phyloP scores from a whole-genome alignment of 805 yeast genomes.

The Saccharomycopsis guyanensis region DNA sequence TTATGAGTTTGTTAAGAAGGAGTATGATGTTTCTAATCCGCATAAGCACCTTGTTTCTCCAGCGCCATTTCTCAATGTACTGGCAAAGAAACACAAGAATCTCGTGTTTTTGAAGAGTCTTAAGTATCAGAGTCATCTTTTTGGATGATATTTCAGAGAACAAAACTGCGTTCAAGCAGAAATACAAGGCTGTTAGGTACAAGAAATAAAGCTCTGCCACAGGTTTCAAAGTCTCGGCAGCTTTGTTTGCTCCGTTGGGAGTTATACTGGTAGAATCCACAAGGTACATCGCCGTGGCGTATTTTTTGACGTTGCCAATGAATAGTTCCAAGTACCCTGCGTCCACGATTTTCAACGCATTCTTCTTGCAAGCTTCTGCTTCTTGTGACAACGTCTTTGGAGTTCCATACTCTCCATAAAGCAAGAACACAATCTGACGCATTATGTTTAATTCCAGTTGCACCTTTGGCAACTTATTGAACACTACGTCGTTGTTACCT shows the following conservation, averaged over 20 bases:
- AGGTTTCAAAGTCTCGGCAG: slow-evolving; percentile 9
- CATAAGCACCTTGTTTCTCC: slow-evolving; percentile 38
- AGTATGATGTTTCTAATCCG: slow-evolving; percentile 50
- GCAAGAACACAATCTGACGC: slow-evolving; percentile 14
- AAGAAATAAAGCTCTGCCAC: slow-evolving; percentile 18
- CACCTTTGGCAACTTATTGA: slow-evolving; percentile 8
- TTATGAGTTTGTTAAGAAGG: slow-evolving; percentile 44
- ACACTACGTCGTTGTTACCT: slow-evolving; percentile 16
- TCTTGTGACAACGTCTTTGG: neutral
- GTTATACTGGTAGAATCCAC: slow-evolving; percentile 6
- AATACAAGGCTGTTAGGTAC: slow-evolving; percentile 12
- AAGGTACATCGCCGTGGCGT: slow-evolving; percentile 8
- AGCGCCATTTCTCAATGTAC: slow-evolving; percentile 61
- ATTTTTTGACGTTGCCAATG: slow-evolving; percentile 12
- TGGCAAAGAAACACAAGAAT: slow-evolving; percentile 39
- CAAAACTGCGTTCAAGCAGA: slow-evolving; percentile 9
- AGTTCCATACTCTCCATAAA: slow-evolving; percentile 18
- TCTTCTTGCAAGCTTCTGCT: slow-evolving; percentile 8
- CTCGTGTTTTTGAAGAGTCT: slow-evolving; percentile 27
- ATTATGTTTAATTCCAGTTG: slow-evolving; percentile 12
- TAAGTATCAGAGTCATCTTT: neutral
- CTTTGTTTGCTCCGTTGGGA: slow-evolving; percentile 1
- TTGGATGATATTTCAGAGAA: slow-evolving; percentile 1
- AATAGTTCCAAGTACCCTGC: slow-evolving; percentile 9
- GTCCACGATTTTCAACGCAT: slow-evolving; percentile 2